Evolutionary conservation across 805 yeast species (phyloP).

Genomic region (Ogataea paradorogensis): DNA sequence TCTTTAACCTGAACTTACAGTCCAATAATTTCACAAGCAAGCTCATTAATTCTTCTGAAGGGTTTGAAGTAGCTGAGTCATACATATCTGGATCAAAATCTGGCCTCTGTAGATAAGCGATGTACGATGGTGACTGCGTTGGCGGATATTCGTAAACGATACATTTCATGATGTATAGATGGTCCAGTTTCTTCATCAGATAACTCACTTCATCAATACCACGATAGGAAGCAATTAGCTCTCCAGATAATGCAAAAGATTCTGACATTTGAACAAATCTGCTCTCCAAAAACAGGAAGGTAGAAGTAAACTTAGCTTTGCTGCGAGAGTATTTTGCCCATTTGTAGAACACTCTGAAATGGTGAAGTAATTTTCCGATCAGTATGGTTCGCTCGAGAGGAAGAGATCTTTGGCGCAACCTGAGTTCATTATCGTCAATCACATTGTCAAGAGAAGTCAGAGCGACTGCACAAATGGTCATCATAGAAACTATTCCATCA

Average conservation of each 20-base stretch:
- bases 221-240: conserved; percentile 11
- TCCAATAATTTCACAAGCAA: conserved; percentile 9
- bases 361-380: neutral
- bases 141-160: conserved; percentile 16
- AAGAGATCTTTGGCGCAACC: neutral
- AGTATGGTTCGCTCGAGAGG: neutral
- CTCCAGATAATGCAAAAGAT: conserved; percentile 7
- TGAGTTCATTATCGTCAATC: neutral
- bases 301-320: conserved; percentile 16
- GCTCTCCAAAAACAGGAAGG: conserved; percentile 14
- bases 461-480: conserved; percentile 14
- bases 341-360: conserved; percentile 10
- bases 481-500: conserved; percentile 18
- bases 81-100: neutral
- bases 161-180: conserved; percentile 15
- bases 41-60: conserved; percentile 1
- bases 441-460: conserved; percentile 9
- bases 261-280: conserved; percentile 8
- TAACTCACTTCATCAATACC: conserved; percentile 1
- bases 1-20: conserved; percentile 8
- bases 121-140: neutral
- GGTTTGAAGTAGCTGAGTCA: neutral
- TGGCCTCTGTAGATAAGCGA: neutral
- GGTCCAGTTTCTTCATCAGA: conserved; percentile 11
- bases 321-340: conserved; percentile 14